These are phyloP conservation scores for Canariomyces notabilis DNA, from an alignment of 2,329 filamentous ascomycete genomes.

Conservation along the genomic window DNA sequence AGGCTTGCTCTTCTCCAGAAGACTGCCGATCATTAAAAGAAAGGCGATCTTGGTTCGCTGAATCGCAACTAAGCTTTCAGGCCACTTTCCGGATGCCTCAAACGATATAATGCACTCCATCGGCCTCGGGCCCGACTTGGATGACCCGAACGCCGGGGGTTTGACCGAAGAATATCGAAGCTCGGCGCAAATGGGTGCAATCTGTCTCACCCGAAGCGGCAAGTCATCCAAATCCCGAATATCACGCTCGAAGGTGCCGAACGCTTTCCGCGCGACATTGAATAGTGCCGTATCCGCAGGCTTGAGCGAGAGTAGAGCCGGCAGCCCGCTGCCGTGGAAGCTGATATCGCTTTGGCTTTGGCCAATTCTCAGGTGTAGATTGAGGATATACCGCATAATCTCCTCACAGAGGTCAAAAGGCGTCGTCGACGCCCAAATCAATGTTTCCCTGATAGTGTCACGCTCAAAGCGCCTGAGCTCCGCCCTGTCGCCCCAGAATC, in stretches of 20 bases:
- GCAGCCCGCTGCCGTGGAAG: constrained; percentile 47
- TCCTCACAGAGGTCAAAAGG: constrained; percentile 68
- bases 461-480: constrained; percentile 94
- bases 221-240: constrained; percentile 75
- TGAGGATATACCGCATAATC: constrained; percentile 68
- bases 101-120: constrained; percentile 84
- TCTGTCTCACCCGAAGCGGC: constrained; percentile 77
- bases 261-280: constrained; percentile 62
- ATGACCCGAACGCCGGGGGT: constrained; percentile 43
- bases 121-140: constrained; percentile 44
- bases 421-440: constrained; percentile 71
- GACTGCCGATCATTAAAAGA: constrained; percentile 67
- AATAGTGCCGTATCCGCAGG: constrained; percentile 55
- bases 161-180: constrained; percentile 68
- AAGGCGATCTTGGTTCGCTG: constrained; percentile 94
- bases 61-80: constrained; percentile 83
- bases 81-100: constrained; percentile 89
- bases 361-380: constrained; percentile 60
- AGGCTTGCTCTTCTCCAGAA: constrained; percentile 56
- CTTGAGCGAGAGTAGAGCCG: constrained; percentile 43
- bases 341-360: constrained; percentile 46
- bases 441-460: constrained; percentile 85
- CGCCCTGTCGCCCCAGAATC: constrained; percentile 92
- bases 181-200: constrained; percentile 66
- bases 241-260: constrained; percentile 68